These are phyloP conservation scores for Heterobasidion parviporum DNA, from an alignment of 1,284 basidiomycete species.

Conservation along the genomic window DNA sequence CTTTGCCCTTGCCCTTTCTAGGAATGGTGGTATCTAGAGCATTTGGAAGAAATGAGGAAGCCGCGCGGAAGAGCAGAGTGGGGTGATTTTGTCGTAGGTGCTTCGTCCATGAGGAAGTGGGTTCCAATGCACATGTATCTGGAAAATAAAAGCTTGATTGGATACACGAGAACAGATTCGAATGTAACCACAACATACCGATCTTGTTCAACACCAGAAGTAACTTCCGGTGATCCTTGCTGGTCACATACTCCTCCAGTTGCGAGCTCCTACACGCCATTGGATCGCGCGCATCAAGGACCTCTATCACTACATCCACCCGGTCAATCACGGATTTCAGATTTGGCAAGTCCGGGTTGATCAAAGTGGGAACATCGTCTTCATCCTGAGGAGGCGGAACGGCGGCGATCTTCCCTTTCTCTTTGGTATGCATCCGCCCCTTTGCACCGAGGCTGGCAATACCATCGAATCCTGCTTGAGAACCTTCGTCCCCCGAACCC, in stretches of 20 bases:
- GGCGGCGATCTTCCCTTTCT: constrained; percentile 5
- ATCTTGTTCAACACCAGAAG: constrained; percentile 82
- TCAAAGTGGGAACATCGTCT: constrained; percentile 47
- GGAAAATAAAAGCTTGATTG: constrained; percentile 14
- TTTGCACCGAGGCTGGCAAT: constrained; percentile 35
- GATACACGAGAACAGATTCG: constrained; percentile 2
- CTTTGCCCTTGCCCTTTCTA: constrained; percentile 36
- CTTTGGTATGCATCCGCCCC: constrained; percentile 19
- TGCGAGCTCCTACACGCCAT: constrained; percentile 56
- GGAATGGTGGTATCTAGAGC: constrained; percentile 25
- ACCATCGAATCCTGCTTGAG: constrained; percentile 23
- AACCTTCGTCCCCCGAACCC: constrained; percentile 9
- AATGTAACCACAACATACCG: constrained; percentile 39
- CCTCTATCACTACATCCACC: constrained; percentile 79
- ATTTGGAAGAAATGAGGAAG: constrained; percentile 54
- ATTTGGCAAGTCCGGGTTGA: constrained; percentile 62
- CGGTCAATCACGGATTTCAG: constrained; percentile 70
- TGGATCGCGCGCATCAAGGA: constrained; percentile 85
- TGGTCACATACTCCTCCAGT: constrained; percentile 51
- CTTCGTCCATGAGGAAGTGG: constrained; percentile 70
- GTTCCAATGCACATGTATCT: constrained; percentile 84
- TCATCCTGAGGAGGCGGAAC: constrained; percentile 24
- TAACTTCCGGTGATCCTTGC: constrained; percentile 43
- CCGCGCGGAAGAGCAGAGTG: constrained; percentile 77
- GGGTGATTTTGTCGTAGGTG: constrained; percentile 64